These are phyloP conservation scores for Chrysanthemum lavandulifolium DNA, from an alignment of 129 eudicot species.

Conservation along the genomic window DNA sequence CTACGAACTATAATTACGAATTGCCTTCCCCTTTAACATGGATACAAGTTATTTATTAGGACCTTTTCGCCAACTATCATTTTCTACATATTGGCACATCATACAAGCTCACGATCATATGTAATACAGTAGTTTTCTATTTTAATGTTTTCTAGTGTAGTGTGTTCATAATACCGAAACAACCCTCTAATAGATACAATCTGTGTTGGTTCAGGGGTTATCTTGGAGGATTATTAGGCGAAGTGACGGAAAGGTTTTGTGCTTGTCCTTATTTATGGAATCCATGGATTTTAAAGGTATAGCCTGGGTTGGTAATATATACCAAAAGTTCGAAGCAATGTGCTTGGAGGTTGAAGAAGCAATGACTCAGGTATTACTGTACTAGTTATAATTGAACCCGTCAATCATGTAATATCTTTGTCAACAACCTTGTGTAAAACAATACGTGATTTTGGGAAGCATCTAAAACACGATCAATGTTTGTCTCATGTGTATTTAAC, in stretches of 20 bases:
- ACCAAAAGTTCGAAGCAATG: slow-evolving; percentile 83
- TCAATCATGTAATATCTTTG: not conserved
- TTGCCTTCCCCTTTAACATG: too few species aligned
- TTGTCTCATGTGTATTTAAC: not conserved
- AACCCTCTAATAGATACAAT: not conserved
- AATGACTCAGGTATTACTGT: slow-evolving; percentile 59
- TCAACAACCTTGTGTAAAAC: not conserved
- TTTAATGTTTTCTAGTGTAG: slow-evolving; percentile 7
- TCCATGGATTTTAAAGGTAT: slow-evolving; percentile 67
- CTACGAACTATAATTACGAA: too few species aligned
- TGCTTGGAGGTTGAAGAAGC: slow-evolving; percentile 92
- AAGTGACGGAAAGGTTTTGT: not conserved
- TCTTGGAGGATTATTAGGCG: slow-evolving; percentile 13
- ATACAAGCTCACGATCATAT: too few species aligned
- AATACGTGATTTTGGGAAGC: not conserved
- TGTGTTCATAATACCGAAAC: not conserved
- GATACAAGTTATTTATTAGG: too few species aligned
- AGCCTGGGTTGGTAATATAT: slow-evolving; percentile 79
- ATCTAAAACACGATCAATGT: not conserved
- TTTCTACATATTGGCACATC: too few species aligned
- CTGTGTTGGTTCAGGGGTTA: slow-evolving; percentile 10
- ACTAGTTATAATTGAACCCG: not conserved
- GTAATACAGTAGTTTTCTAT: not conserved
- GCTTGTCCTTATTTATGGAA: slow-evolving; percentile 25
- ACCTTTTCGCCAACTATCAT: too few species aligned